Conservation (phyloP, 169 alveolate genomes). For the Plasmodium cynomolgi region DNA sequence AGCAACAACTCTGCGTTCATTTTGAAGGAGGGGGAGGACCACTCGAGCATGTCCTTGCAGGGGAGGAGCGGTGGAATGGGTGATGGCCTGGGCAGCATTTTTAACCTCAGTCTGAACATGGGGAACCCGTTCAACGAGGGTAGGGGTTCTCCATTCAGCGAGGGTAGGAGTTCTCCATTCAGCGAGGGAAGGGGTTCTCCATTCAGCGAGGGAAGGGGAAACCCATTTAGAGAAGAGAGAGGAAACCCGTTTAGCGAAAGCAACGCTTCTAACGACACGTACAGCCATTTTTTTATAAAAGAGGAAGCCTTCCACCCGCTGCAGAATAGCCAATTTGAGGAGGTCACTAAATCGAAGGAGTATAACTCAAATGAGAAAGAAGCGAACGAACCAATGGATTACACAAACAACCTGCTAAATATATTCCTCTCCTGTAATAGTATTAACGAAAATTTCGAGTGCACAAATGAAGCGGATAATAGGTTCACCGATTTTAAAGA, state of each 20-base stretch:
- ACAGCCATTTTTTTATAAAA: not conserved
- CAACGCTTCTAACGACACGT: not conserved
- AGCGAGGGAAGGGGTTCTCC: not conserved
- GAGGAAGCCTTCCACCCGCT: constrained; percentile 20
- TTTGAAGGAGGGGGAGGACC: not conserved
- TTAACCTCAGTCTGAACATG: not conserved
- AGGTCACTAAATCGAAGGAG: not conserved
- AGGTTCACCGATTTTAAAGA: not conserved
- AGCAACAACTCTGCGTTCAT: not conserved
- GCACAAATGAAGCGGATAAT: constrained; percentile 14
- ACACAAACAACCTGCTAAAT: constrained; percentile 57
- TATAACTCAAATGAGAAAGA: constrained; percentile 11
- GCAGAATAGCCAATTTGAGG: not conserved
- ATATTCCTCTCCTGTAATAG: constrained; percentile 70
- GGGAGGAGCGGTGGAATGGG: not conserved
- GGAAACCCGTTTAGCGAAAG: constrained; percentile 1
- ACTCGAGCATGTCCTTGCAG: not conserved
- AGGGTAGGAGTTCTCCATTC: not conserved
- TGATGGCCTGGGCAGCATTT: not conserved
- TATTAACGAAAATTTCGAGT: constrained; percentile 57
- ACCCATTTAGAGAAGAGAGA: not conserved
- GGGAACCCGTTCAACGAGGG: not conserved
- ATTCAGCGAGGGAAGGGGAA: not conserved
- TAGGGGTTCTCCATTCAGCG: not conserved
- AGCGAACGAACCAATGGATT: constrained; percentile 32